Base-by-base conservation (phyloP, 2,329 filamentous ascomycete species). In the Xylariomycetidae sp. region DNA sequence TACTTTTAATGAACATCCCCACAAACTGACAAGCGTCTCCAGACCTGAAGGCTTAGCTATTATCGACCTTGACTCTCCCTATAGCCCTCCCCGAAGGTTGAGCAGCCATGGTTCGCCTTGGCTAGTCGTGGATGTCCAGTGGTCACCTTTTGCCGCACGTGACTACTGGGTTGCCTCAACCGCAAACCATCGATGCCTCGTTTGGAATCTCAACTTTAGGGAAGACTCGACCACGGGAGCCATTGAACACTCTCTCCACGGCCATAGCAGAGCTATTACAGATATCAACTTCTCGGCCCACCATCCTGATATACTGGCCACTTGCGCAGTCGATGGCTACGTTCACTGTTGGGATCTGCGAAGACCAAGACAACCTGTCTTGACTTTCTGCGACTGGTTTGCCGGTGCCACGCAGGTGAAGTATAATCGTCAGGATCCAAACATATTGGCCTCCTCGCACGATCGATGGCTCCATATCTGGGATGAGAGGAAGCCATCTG, bases 221-320 rank as follows among this genome's bases (percentile, higher is more conserved):
- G 82, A 87, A 48, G 85, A 90, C 48, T 85, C 84, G 0, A 65
- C 67, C 16, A 70, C 73, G 6, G 77, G 77, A 3, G 76, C 80
- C 25, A 88, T 96, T 42, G 87, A 96, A 58, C 85, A 90, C 58
- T 89, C 88, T 10, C 71, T 96, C 11, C 85, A 94, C 51, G 88
- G 82, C 3, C 89, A 87, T 58, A 86, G 79, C 28, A 77, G 90
- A 45, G 88, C 89, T 42, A 96, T 96, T 48, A 96, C 89, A 6
- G 89, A 96, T 56, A 88, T 96, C 59, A 96, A 96, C 58, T 96
- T 95, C 59, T 94, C 88, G 0, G 88, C 89, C 5, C 87, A 94
- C 48, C 85, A 96, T 53, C 87, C 88, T 0, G 89, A 96, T 54
- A 70, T 89, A 27, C 74, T 96, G 12, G 86, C 88, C 8, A 95